Evolutionary conservation across 106 monocot genomes (phyloP).

Genomic region (Xerophyta viscosa): DNA sequence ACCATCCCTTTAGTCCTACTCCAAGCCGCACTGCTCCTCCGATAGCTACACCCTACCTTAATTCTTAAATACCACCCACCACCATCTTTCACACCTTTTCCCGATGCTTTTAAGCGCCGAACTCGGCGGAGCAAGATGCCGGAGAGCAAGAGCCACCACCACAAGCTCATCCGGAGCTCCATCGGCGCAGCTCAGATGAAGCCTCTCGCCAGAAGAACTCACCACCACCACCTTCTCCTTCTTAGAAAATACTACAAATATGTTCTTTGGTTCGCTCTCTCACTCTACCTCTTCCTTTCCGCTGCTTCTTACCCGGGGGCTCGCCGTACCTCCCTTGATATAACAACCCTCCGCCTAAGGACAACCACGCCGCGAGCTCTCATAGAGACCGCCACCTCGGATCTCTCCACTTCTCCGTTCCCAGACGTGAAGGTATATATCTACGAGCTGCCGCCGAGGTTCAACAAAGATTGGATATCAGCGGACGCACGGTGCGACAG

Average conservation of each 20-base stretch:
- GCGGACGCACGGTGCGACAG: slow-evolving; percentile 48
- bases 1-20: too few relatives aligned
- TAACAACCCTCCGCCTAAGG: slow-evolving; percentile 8
- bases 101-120: too few relatives aligned
- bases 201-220: slow-evolving; percentile 13
- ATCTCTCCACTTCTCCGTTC: background rate
- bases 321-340: slow-evolving; percentile 2
- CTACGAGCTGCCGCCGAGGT: slow-evolving; percentile 72
- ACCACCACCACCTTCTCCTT: slow-evolving; percentile 3
- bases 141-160: background rate
- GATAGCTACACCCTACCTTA: too few relatives aligned
- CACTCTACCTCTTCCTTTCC: slow-evolving; percentile 43
- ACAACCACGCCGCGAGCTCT: slow-evolving; percentile 10
- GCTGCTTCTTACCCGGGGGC: slow-evolving; percentile 1
- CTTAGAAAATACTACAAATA: slow-evolving; percentile 35
- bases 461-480: slow-evolving; percentile 53
- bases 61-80: too few relatives aligned
- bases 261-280: slow-evolving; percentile 35
- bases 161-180: too few relatives aligned
- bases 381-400: background rate
- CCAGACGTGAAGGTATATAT: slow-evolving; percentile 42
- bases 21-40: too few relatives aligned
- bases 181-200: slow-evolving; percentile 32
- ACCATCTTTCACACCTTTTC: too few relatives aligned
- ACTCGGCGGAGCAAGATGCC: background rate